phyloP scores from a whole-genome alignment of 2,329 filamentous ascomycete species.

The Orbilia quercus region DNA sequence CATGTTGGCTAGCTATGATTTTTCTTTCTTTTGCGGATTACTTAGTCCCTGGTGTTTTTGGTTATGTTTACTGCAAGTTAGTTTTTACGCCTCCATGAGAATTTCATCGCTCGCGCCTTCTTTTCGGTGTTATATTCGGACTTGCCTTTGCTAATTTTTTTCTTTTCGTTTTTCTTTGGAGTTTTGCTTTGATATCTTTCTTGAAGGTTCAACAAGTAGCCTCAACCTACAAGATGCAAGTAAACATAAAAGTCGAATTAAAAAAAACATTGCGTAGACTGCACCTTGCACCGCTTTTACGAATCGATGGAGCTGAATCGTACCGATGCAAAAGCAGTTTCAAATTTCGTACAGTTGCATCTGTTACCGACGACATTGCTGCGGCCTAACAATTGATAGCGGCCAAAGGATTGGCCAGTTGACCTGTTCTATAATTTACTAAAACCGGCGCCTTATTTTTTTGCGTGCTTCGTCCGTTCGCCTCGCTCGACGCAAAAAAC shows the following conservation, averaged over 20 bases:
- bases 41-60: constrained; percentile 15
- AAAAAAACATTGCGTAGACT: not conserved
- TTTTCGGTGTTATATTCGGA: constrained; percentile 23
- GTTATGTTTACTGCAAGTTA: not conserved
- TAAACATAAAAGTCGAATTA: not conserved
- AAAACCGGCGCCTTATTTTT: no score
- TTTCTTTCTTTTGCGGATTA: constrained; percentile 12
- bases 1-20: constrained; percentile 28
- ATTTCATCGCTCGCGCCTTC: constrained; percentile 15
- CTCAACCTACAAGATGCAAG: not conserved
- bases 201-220: not conserved
- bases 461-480: no score
- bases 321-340: no score
- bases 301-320: no score
- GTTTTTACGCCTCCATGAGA: constrained; percentile 17
- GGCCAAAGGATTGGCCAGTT: no score
- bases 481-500: no score
- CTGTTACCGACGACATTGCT: no score
- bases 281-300: no score
- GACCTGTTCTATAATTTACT: no score
- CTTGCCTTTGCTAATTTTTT: constrained; percentile 32
- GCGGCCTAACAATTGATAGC: no score
- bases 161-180: constrained; percentile 25
- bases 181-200: constrained; percentile 7
- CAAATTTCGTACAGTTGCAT: no score